Base-by-base conservation (phyloP, 768 basidiomycete species). In the Naematelia aurantialba region DNA sequence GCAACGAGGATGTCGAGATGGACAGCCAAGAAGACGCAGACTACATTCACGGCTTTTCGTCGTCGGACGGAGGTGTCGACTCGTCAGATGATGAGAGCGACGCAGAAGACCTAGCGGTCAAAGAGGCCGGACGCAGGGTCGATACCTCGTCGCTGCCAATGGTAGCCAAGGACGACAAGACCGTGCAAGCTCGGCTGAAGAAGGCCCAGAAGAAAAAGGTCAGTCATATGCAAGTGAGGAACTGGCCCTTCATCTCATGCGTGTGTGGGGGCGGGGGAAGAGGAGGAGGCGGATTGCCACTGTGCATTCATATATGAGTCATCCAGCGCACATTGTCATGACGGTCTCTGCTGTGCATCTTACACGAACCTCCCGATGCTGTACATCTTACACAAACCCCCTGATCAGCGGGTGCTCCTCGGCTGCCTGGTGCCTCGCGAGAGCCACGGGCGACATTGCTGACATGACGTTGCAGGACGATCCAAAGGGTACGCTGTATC, bases 161-260 rank as follows among this genome's bases (percentile, higher is more conserved):
- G 0, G 80, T 91, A 24, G 88, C 89, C 24, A 93, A 91, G 70
- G 91, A 93, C 73, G 91, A 94, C 71, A 85, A 82, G 45, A 83
- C 81, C 0, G 87, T 97, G 12, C 85, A 87, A 65, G 77, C 78
- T 47, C 81, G 78, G 63, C 74, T 84, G 25, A 82, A 81, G 61
- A 81, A 80, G 67, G 83, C 83, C 14, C 81, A 81, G 67, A 79
- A 78, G 72, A 83, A 87, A 73, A 85, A 84, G 58, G 92, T 91
- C 68, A 60, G 87, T 78, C 5, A n/a, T n/a, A n/a, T n/a, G n/a
- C n/a, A n/a, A n/a, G n/a, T n/a, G n/a, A n/a, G n/a, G n/a, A n/a
- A n/a, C n/a, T n/a, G n/a, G n/a, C n/a, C n/a, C n/a, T n/a, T n/a
- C n/a, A n/a, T n/a, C n/a, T n/a, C n/a, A n/a, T n/a, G n/a, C n/a